phyloP scores from a whole-genome alignment of 352 stramenopile species.

The Globisporangium rhizosaccharum region DNA sequence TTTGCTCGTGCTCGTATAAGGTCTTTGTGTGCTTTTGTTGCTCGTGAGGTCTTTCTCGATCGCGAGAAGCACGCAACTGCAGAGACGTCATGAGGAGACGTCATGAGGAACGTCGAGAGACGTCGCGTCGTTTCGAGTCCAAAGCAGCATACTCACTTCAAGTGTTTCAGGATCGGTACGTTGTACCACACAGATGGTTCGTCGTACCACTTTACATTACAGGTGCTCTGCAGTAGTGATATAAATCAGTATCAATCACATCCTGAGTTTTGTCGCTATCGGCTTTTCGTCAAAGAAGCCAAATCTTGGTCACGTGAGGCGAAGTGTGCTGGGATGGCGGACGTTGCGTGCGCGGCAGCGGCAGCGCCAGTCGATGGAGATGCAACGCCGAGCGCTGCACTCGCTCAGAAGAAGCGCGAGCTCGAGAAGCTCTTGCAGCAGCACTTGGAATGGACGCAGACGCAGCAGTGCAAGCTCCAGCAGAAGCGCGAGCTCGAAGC shows the following conservation, averaged over 20 bases:
- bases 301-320: background rate
- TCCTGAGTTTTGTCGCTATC: background rate
- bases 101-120: background rate
- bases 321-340: background rate
- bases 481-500: constrained; percentile 13
- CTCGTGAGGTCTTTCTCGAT: background rate
- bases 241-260: background rate
- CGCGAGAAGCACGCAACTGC: background rate
- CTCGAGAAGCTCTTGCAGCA: constrained; percentile 14
- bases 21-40: background rate
- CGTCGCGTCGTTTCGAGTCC: background rate
- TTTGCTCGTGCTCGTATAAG: background rate
- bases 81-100: background rate
- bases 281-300: background rate
- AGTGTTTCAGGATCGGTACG: too few species aligned
- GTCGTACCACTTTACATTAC: too few species aligned
- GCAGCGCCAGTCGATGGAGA: background rate
- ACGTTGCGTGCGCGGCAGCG: background rate
- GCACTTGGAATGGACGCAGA: constrained; percentile 19
- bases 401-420: constrained; percentile 15
- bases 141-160: too few species aligned
- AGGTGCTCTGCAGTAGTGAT: background rate
- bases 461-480: constrained; percentile 20
- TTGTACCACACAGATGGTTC: too few species aligned
- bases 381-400: background rate